phyloP scores from a whole-genome alignment of 1,284 basidiomycete species.

The Naganishia sp. region DNA sequence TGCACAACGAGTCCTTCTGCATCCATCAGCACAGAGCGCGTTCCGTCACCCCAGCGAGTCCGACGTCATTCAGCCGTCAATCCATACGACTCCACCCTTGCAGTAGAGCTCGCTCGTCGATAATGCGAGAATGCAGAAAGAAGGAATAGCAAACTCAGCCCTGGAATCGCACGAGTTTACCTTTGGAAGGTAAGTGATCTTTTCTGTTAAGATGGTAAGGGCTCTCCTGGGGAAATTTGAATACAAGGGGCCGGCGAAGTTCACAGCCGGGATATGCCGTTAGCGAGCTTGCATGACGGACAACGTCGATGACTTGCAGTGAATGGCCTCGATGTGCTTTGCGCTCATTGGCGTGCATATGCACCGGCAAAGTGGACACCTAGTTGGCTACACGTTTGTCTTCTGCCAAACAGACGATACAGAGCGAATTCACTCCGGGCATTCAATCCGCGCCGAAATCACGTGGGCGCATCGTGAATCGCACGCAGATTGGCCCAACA shows the following conservation, averaged over 20 bases:
- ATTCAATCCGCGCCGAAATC: slow-evolving; percentile 3
- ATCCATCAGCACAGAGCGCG: neutral
- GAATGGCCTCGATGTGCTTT: too few species aligned
- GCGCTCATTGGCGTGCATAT: neutral
- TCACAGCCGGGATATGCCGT: neutral
- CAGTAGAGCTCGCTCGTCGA: neutral
- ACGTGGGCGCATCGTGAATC: slow-evolving; percentile 23
- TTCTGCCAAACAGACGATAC: neutral
- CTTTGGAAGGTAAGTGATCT: slow-evolving; percentile 17
- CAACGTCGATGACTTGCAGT: too few species aligned
- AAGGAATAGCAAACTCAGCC: neutral
- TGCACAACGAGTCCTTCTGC: neutral
- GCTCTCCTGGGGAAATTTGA: too few species aligned
- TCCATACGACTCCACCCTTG: neutral
- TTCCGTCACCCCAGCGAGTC: neutral
- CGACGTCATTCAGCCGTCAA: neutral
- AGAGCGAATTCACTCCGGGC: neutral
- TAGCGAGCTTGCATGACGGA: neutral
- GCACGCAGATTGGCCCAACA: neutral
- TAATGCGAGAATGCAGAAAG: slow-evolving; percentile 25
- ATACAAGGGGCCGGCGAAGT: neutral
- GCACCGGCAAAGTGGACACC: too few species aligned
- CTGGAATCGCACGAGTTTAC: slow-evolving; percentile 12
- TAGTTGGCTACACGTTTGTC: too few species aligned
- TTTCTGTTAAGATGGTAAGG: neutral